Evolutionary conservation across 2,329 filamentous ascomycete species (phyloP), one percentile per base, ranked within the genome.

Genomic region (Cercospora zeina): DNA sequence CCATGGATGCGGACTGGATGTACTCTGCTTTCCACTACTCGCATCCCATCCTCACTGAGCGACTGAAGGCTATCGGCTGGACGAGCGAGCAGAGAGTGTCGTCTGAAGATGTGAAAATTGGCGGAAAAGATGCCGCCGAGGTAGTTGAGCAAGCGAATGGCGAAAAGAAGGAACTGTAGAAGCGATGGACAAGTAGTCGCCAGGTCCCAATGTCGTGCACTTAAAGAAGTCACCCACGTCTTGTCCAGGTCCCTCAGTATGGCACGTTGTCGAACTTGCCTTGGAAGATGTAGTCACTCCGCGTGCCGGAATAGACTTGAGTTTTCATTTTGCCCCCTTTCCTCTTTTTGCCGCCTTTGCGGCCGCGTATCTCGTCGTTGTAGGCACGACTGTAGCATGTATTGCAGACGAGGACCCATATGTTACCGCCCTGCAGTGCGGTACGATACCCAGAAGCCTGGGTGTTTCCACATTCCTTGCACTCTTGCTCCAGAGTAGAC

Each of bases 11-110:
- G 30, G 96, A 99, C 79, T 96, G 90, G 89, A 87, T 97, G 85
- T 99, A 96, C 78, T 95, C 95, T 58, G 96, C 89, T 79, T 99
- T 97, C 82, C 93, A 99, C 80, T 97, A 96, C 83, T 97, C 93
- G 24, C 95, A 99, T 79, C 95, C 95, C 0, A 97, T 97, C 69
- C 82, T 99, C 68, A 90, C 93, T 1, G 96, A 99, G 83, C 87
- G 95, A 72, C 83, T 99, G 71, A 91, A 90, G 77, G 95, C 93
- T 1, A 84, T 99, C 64, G 88, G 90, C 67, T 99, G 93, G 93
- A 87, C 88, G 73, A 87, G 90, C 64, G 81, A 83, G 63, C 80
- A 81, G 69, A 85, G 84, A 72, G 76, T 81, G 19, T 72, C 78
- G 34, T 78, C 79, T 59, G 72, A 73, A 62, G 83, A 85, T 58